These are phyloP conservation scores for Cyclotella kingstonii DNA, from an alignment of 108 stramenopile genomes.

Conservation along the genomic window DNA sequence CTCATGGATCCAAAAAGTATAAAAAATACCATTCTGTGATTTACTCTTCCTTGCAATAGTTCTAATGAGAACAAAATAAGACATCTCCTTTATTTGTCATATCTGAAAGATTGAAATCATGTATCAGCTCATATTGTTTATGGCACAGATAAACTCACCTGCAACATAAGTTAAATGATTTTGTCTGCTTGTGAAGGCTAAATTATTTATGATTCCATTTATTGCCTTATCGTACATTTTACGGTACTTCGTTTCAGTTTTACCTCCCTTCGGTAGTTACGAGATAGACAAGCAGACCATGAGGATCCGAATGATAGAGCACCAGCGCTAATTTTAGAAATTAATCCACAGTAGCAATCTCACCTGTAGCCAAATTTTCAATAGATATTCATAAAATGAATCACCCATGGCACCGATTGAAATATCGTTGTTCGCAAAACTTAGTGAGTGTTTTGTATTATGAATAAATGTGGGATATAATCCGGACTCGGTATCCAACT, in stretches of 20 bases:
- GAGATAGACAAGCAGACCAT: not conserved
- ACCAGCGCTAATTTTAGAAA: not conserved
- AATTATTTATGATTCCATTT: constrained; percentile 54
- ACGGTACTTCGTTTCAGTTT: constrained; percentile 51
- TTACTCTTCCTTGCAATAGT: too few species aligned
- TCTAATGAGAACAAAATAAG: too few species aligned
- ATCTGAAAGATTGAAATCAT: too few species aligned
- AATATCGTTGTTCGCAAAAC: constrained; percentile 42
- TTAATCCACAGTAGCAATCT: not conserved
- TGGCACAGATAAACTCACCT: too few species aligned
- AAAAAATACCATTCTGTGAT: too few species aligned
- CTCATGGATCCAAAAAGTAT: too few species aligned
- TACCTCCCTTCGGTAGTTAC: constrained; percentile 34
- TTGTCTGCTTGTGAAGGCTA: constrained; percentile 19
- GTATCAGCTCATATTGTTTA: too few species aligned
- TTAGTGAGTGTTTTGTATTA: constrained; percentile 19
- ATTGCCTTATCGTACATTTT: constrained; percentile 59
- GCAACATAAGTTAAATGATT: constrained; percentile 1
- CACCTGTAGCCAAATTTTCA: constrained; percentile 71
- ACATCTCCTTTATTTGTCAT: too few species aligned
- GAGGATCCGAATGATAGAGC: too few species aligned
- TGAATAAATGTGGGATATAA: constrained; percentile 41
- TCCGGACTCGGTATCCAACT: constrained; percentile 31
- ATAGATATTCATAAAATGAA: constrained; percentile 73
- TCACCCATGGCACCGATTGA: constrained; percentile 76